Base-by-base conservation (phyloP, 495 filamentous ascomycete species). In the Penicillium soppii region DNA sequence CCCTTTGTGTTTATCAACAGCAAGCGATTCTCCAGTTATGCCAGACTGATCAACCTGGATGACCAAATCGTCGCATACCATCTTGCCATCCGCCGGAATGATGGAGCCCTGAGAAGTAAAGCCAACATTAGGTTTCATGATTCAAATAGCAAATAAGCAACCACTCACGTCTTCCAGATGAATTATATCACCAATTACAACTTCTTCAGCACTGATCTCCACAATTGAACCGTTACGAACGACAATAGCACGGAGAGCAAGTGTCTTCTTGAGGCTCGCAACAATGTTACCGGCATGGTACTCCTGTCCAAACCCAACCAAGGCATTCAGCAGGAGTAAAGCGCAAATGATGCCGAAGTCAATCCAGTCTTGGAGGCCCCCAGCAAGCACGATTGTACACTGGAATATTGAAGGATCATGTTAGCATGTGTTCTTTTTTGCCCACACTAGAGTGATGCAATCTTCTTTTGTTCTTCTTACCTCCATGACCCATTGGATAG, bases 401-500 rank as follows among this genome's bases (percentile, higher is more conserved):
- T 88, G 60, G 52, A 49, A 7, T 27, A 32, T 25, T 17, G 29
- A 44, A 12, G 43, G 19, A 29, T 33, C 8, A 41, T 12, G 26
- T 43, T 13, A 37, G 20, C 13, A 32, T 19, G 2, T 45, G 22
- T 15, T 52, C 25, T 20, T 30, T 13, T 5, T n/a, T 9, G 48
- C 47, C 13, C 19, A 19, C 0, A 33, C 9, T 17, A 26, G 20
- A 41, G 7, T 39, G 8, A 22, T 10, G n/a, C 29, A 32, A 32
- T 10, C 10, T 10, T 32, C 10, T 32, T 30, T 17, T n/a, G 15
- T 25, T 21, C 20, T 12, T 22, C 64, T 41, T 74, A 89, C 86
- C 82, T 92, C 88, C 91, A 96, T 96, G 65, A 95, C 91, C 71
- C 90, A 91, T 66, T 95, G 91, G 61, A 96, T 92, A 26, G 91